Base-by-base conservation (phyloP, 1,284 basidiomycete species). In the Blastosporella zonata region DNA sequence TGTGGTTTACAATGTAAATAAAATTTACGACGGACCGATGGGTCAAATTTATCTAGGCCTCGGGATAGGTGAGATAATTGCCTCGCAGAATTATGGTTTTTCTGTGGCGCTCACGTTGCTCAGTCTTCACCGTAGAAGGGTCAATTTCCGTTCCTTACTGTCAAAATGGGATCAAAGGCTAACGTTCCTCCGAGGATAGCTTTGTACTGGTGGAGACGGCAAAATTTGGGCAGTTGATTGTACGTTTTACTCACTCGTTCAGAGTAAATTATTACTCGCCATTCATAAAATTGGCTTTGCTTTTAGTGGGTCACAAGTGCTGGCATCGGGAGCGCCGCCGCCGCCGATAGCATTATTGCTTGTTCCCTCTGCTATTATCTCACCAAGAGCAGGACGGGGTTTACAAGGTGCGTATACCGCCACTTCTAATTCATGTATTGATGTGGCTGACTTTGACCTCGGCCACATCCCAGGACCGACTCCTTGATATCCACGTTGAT, bases 41-140 rank as follows among this genome's bases (percentile, higher is more conserved):
- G n/a, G n/a, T n/a, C n/a, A n/a, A n/a, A n/a, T 21, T 28, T 22
- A 28, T 34, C 3, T 42, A 73, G 71, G 61, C 28, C 58, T 73
- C 18, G 71, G 71, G 38, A 66, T 73, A 38, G 65, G 71, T 69
- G 52, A 22, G 64, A 57, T 46, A 49, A 17, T 28, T 38, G 25
- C 8, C 43, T 39, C 10, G 10, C 22, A 35, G 28, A 34, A 17
- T 36, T 35, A 34, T 17, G 37, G 36, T 36, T 9, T n/a, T 12
- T 18, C 10, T 45, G 46, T 45, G 38, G 37, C 49, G 40, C 50
- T 52, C 28, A 43, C 40, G 27, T 47, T 43, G 12, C 23, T 17
- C 40, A 73, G 71, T 71, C 6, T 73, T 73, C 53, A 73, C 70
- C 1, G 56, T 72, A 7, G 62, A 70, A 60, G 66, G 66, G 71